These are phyloP conservation scores for Aureobasidium sp. DNA, from an alignment of 2,329 filamentous ascomycete species.

Conservation along the genomic window DNA sequence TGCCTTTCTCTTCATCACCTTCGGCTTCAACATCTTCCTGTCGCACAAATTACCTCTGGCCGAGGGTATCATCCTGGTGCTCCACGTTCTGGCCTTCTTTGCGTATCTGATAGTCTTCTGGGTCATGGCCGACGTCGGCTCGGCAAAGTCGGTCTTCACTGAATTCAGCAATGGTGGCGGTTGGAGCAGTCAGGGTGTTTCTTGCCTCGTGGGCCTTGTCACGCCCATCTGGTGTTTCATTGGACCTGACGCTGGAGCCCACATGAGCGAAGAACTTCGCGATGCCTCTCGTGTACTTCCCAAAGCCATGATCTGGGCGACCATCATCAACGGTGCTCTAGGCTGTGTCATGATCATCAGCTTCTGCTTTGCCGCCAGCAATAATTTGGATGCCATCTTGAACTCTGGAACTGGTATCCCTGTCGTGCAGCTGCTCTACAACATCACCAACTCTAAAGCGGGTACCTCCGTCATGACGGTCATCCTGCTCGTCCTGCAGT, in stretches of 20 bases:
- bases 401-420: conserved; percentile 23
- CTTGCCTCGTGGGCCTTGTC: conserved; percentile 38
- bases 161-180: conserved; percentile 36
- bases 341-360: conserved; percentile 33
- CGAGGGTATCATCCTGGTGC: conserved; percentile 30
- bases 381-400: conserved; percentile 23
- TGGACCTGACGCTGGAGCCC: conserved; percentile 33
- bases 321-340: conserved; percentile 31
- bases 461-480: conserved; percentile 27
- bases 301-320: conserved; percentile 38
- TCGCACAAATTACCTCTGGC: conserved; percentile 30
- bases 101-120: conserved; percentile 23
- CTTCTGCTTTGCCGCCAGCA: conserved; percentile 29
- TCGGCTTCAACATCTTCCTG: conserved; percentile 32
- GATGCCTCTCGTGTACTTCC: conserved; percentile 39
- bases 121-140: conserved; percentile 27
- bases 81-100: conserved; percentile 42
- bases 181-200: conserved; percentile 36
- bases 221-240: conserved; percentile 32
- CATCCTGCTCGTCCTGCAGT: conserved; percentile 28
- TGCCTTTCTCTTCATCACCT: conserved; percentile 28
- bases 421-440: conserved; percentile 27
- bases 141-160: conserved; percentile 28
- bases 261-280: conserved; percentile 31
- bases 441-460: conserved; percentile 26